A percentile compares a stretch with the other conserved stretches of the same genome.
These are phyloP conservation scores for Gliomastix tumulicola DNA, from an alignment of 2,329 filamentous ascomycete genomes.

Conservation along the genomic window DNA sequence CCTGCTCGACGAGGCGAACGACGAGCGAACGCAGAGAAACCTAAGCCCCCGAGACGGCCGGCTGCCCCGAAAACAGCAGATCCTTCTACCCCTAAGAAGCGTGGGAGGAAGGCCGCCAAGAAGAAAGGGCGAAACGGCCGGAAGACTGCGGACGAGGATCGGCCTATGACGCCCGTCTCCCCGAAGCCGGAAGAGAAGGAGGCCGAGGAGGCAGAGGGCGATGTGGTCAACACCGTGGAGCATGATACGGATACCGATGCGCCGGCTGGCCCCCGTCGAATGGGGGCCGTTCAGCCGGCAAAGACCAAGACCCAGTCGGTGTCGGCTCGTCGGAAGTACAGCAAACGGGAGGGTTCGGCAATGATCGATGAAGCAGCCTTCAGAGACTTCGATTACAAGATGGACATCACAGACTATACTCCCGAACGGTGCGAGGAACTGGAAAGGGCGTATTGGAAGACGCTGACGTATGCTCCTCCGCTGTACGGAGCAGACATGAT, in stretches of 20 bases:
- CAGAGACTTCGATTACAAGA: slow-evolving; percentile 82
- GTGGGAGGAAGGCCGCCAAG: slow-evolving; percentile 27
- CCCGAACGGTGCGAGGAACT: slow-evolving; percentile 89
- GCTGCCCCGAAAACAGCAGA: slow-evolving; percentile 20
- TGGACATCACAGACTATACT: slow-evolving; percentile 83
- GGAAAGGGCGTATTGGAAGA: slow-evolving; percentile 95
- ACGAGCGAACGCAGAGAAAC: slow-evolving; percentile 53
- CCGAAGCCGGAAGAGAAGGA: slow-evolving; percentile 32
- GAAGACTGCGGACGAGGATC: slow-evolving; percentile 38
- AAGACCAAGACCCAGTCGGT: slow-evolving; percentile 66
- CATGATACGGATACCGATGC: slow-evolving; percentile 37
- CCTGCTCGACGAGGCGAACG: slow-evolving; percentile 83
- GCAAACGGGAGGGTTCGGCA: slow-evolving; percentile 69
- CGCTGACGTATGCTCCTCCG: slow-evolving; percentile 86
- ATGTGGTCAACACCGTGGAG: slow-evolving; percentile 36
- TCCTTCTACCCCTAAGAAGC: slow-evolving; percentile 28
- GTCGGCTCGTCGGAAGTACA: slow-evolving; percentile 81
- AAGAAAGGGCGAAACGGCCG: slow-evolving; percentile 27
- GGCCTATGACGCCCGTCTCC: slow-evolving; percentile 53
- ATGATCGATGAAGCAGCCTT: slow-evolving; percentile 86
- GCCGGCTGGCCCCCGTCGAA: slow-evolving; percentile 29
- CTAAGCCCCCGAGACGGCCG: slow-evolving; percentile 34
- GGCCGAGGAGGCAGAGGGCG: slow-evolving; percentile 15
- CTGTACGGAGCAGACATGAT: slow-evolving; percentile 96
- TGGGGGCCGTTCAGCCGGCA: slow-evolving; percentile 40